These are phyloP conservation scores for Aspergillus campestris DNA, from an alignment of 495 filamentous ascomycete genomes.

Conservation along the genomic window DNA sequence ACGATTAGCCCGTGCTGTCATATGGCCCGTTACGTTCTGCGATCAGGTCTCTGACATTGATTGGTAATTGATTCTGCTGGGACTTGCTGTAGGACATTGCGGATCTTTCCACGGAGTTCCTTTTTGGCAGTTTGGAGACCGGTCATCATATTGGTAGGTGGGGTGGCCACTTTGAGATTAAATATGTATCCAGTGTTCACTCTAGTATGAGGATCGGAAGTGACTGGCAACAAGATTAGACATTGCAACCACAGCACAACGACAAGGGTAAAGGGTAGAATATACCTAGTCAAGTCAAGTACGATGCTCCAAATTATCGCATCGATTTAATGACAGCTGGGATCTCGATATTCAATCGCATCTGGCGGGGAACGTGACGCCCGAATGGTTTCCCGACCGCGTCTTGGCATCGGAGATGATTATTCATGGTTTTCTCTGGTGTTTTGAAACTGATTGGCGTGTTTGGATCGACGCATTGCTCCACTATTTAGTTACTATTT, in stretches of 20 bases:
- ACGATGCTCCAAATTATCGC: too few species aligned
- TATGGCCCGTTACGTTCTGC: constrained; percentile 4
- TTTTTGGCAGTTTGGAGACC: constrained; percentile 58
- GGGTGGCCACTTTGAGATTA: not conserved
- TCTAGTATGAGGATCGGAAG: too few species aligned
- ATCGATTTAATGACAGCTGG: too few species aligned
- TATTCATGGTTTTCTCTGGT: not conserved
- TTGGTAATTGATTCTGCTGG: constrained; percentile 45
- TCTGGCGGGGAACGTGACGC: too few species aligned
- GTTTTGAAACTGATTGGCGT: constrained; percentile 1
- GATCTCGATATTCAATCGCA: too few species aligned
- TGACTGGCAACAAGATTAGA: too few species aligned
- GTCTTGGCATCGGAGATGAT: not conserved
- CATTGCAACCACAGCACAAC: too few species aligned
- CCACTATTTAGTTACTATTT: too few species aligned
- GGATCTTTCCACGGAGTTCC: constrained; percentile 62
- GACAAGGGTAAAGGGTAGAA: too few species aligned
- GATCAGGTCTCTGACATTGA: constrained; percentile 52
- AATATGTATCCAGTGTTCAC: too few species aligned
- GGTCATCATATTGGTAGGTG: constrained; percentile 29
- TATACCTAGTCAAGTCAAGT: too few species aligned
- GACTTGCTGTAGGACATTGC: constrained; percentile 49
- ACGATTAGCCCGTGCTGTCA: constrained; percentile 10
- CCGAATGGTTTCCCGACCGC: not conserved
- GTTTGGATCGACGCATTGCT: not conserved